phyloP scores from a whole-genome alignment of 225 moss, liverwort and hornwort species.

The Marchantia paleacea region DNA sequence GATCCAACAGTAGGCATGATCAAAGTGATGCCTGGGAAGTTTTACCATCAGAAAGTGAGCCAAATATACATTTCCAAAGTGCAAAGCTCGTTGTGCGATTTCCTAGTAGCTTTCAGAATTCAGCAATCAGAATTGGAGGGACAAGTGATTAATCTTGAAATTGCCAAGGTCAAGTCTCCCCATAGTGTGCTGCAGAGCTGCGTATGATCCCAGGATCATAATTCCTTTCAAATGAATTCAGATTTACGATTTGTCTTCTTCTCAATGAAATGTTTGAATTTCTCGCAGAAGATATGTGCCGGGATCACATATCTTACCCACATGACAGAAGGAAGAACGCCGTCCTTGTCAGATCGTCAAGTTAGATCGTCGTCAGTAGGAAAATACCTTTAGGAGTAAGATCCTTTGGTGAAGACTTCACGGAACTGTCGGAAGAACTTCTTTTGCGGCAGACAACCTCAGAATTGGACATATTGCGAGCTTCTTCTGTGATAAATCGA shows the following conservation, averaged over 20 bases:
- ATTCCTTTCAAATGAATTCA: no score
- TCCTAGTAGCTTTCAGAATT: background rate
- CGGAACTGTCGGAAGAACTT: constrained; percentile 5
- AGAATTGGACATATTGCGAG: background rate
- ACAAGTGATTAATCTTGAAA: background rate
- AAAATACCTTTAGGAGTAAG: constrained; percentile 6
- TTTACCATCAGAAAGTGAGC: background rate
- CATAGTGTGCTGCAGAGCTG: no score
- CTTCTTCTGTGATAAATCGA: constrained; percentile 15
- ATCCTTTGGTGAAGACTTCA: background rate
- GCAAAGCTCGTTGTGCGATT: background rate
- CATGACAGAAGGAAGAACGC: no score
- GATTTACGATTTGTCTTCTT: no score
- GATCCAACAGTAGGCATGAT: background rate
- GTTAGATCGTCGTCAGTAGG: background rate
- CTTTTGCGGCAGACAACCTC: constrained; percentile 29
- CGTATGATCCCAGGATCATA: no score
- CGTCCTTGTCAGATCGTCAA: background rate
- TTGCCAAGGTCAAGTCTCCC: background rate
- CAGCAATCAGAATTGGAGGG: background rate
- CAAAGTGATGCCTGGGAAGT: background rate
- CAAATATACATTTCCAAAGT: background rate
- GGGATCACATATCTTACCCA: no score
- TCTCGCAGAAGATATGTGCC: no score
- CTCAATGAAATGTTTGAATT: no score